Evolutionary conservation across 495 filamentous ascomycete species (phyloP), one percentile per base, ranked within the genome.

Genomic region (Penicillium maclennaniae): DNA sequence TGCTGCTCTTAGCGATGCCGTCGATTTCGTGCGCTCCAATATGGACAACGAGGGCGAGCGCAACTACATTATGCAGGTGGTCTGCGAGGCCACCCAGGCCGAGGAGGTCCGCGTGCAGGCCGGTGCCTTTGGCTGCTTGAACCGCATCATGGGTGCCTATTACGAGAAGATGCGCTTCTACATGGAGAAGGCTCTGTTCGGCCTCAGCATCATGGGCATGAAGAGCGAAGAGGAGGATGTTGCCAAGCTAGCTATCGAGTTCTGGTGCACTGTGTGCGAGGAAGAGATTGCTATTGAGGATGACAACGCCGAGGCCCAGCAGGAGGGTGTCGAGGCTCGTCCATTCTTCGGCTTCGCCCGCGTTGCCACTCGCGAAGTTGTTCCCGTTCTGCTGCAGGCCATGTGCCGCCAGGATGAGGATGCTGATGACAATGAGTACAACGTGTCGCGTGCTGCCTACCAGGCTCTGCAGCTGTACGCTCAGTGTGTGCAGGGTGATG

Each of bases 101-200:
- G 77, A 79, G 17, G 92, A 98, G 71, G 80, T 80, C 49, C 83
- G 91, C 62, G 92, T 97, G 73, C 92, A 97, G 66, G 89, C 95
- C 59, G 91, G 89, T 53, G 89, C 95, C 14, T 98, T 95, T 65
- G 93, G 92, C 50, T 98, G 95, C 66, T 71, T 98, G 63, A 97
- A 97, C 82, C 83, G 92, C 63, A 96, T 98, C 69, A 98, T 98
- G 93, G 88, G 79, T 52, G 79, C 96, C 37, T 97, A 98, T 76
- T 98, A 98, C 68, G 93, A 97, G 62, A 92, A 96, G 77, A 98
- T 98, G 93, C 83, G 91, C 62, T 97, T 95, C 76, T 98, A 98
- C 78, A 98, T 98, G 93, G 95, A 98, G 81, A 97, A 97, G 81
- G 93, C 93, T 42, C 78, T 98, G 36, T 98, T 97, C 69, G 93